Base-by-base conservation (phyloP, 75 land plant species). In the Sequoia sempervirens region DNA sequence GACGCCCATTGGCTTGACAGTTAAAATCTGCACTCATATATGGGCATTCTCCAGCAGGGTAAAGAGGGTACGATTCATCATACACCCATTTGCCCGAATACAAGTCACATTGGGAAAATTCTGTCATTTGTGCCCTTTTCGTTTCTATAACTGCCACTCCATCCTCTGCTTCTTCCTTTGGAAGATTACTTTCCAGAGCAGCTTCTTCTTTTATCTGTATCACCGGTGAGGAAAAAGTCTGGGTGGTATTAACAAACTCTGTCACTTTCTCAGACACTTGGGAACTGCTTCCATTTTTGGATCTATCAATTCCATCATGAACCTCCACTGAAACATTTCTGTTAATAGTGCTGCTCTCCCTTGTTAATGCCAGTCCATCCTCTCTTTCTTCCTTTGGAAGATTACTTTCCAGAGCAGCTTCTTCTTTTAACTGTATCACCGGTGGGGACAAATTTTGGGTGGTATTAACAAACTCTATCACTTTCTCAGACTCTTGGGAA, bases 31-130 rank as follows among this genome's bases (percentile, higher is more conserved):
- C 47, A 30, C 91, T 92, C 7, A 91, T 84, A 50, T 88, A 91
- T 13, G 89, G 89, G 61, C 93, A 91, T 38, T 84, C 70, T 43
- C 58, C 68, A 26, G 88, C 41, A 36, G 81, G 76, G 75, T 90
- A 91, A 76, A 85, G 79, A 4, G 92, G 92, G 37, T 85, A 83
- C 3, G 38, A 50, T 10, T 85, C 81, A 56, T 92, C 93, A 23
- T 84, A 81, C 66, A 91, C 90, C 93, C 93, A 91, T 80, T 79
- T 84, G 15, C 93, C 93, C 10, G 82, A 80, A 46, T 82, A 90
- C 9, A 90, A 64, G 30, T 90, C 89, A 38, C 92, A 90, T 26
- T 82, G 83, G 28, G 70, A 68, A 20, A 26, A 64, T 20, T 18
- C 15, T 50, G 52, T 11, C 2, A 50, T 50, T 50, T 64, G n/a